phyloP scores from a whole-genome alignment of 192 early-diverging fungal genomes.

The Lunasporangiospora selenospora region DNA sequence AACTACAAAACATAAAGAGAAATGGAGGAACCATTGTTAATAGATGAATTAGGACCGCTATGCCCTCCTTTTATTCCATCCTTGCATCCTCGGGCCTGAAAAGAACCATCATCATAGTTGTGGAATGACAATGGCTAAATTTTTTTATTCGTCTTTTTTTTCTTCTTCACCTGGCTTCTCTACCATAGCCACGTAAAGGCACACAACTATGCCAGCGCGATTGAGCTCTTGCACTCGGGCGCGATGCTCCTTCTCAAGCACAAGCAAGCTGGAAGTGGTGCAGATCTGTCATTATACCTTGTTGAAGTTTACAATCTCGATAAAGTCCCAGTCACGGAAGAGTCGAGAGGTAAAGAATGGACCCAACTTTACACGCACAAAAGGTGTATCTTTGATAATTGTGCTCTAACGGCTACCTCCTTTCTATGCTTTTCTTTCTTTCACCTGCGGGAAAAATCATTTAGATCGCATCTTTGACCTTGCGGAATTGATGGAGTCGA shows the following conservation, averaged over 20 bases:
- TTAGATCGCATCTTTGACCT: constrained; percentile 46
- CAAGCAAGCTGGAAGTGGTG: constrained; percentile 82
- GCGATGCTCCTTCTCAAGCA: constrained; percentile 77
- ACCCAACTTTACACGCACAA: neutral
- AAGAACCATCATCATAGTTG: no score
- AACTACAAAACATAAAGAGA: no score
- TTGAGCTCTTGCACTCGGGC: constrained; percentile 83
- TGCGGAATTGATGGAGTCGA: constrained; percentile 34
- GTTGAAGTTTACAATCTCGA: constrained; percentile 81
- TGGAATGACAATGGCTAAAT: no score
- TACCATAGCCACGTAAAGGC: constrained; percentile 83
- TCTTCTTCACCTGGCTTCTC: neutral
- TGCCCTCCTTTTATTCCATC: no score
- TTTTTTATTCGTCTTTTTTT: no score
- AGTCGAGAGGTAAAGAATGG: constrained; percentile 62
- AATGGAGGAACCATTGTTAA: no score
- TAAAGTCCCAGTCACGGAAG: constrained; percentile 70
- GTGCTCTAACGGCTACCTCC: neutral
- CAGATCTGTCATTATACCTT: constrained; percentile 83
- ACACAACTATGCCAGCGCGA: constrained; percentile 76
- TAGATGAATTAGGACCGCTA: no score
- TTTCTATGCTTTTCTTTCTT: neutral
- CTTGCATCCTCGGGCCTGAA: no score
- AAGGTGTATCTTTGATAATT: neutral
- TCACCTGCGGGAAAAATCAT: constrained; percentile 58